Base-by-base conservation (phyloP, 805 yeast genomes). In the Clavispora carvajalis region DNA sequence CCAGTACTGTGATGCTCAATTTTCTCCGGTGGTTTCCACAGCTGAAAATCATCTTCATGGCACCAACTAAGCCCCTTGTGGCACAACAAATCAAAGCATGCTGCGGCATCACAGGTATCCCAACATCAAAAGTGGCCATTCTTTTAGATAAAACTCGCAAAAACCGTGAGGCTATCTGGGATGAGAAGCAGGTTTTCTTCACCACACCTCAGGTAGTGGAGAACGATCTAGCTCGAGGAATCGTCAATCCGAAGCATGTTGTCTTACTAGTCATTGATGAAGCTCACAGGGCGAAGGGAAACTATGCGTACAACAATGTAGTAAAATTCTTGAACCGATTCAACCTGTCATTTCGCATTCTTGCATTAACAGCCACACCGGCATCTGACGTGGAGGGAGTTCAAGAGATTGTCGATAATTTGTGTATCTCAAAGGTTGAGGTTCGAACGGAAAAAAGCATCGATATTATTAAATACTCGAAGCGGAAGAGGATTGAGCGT, bases 131-230 rank as follows among this genome's bases (percentile, higher is more conserved):
- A 34, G 85, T 91, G 2, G 95, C 96, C 0, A 85, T 90, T 36
- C 62, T 90, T 41, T 62, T 90, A 31, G 90, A 74, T 54, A 82
- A 65, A 63, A 63, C 70, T 10, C 60, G 68, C 33, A 57, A 61
- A 37, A 80, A 82, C 46, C 71, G 99, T 44, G 79, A 73, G 2
- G 80, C 76, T 22, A 79, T 85, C n/a, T 93, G 97, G 97, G 64
- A 67, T 13, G 57, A 70, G 3, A 85, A 82, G 50, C 68, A 89
- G 26, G 88, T 95, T 0, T 86, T 93, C 53, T 93, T 93, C 56
- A 80, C 96, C 1, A 93, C 99, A 0, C 99, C 99, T 0, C 99
- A 93, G 54, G 95, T 90, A 5, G 90, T 93, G 4, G 96, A 88
- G 47, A 89, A 89, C 60, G 99, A 93, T 61, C 67, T 93, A 46